Conservation (phyloP, 208 protist genomes). For the Trypanosoma congolense region DNA sequence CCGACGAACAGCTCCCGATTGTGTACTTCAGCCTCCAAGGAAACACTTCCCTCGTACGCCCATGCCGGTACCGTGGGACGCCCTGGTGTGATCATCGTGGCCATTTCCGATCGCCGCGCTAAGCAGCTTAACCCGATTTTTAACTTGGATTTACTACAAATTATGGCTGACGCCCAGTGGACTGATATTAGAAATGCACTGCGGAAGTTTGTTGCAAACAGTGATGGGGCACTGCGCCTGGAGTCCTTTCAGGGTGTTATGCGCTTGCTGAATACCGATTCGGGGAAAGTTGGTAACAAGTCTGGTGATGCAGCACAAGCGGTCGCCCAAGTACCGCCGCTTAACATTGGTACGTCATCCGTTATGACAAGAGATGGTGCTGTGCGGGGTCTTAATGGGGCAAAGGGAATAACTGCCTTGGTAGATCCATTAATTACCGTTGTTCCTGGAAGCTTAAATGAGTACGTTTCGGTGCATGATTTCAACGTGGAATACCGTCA, state of each 20-base stretch:
- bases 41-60: neutral
- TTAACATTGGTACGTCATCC: neutral
- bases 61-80: neutral
- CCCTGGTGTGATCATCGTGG: conserved; percentile 9
- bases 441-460: neutral
- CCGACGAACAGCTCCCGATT: too few species aligned
- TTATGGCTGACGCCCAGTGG: conserved; percentile 4
- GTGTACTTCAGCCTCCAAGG: too few species aligned
- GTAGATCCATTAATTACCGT: neutral
- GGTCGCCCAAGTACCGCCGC: neutral
- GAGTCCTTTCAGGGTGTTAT: conserved; percentile 13
- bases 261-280: neutral
- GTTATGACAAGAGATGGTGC: neutral
- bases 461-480: neutral
- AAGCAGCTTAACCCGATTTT: conserved; percentile 2
- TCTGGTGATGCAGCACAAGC: neutral
- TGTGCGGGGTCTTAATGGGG: neutral
- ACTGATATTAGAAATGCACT: conserved; percentile 5
- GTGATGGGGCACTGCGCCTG: neutral
- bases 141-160: conserved; percentile 9
- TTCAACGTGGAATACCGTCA: neutral
- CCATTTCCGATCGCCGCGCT: neutral
- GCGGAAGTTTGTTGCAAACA: neutral
- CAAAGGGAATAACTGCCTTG: neutral
- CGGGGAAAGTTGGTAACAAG: neutral